Conservation (phyloP, 306 rosid genomes). For the Quillaja saponaria region DNA sequence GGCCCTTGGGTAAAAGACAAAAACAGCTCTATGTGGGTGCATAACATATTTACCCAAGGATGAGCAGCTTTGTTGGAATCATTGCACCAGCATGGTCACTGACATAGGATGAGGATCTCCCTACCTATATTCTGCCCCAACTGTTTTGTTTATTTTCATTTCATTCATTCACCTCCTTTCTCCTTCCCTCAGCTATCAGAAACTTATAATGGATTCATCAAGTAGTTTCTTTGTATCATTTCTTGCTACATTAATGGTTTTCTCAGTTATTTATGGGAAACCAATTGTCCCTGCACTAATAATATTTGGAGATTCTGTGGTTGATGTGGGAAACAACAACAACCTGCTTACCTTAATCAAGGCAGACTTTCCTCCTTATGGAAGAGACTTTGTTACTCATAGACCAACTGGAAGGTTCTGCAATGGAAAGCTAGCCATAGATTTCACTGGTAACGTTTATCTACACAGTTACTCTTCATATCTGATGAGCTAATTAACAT, state of each 20-base stretch:
- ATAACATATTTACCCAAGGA: slow-evolving; percentile 4
- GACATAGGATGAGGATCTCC: neutral
- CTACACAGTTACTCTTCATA: neutral
- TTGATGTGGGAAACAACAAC: slow-evolving; percentile 65
- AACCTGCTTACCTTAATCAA: slow-evolving; percentile 44
- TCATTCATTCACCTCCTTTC: neutral
- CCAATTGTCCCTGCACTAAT: slow-evolving; percentile 65
- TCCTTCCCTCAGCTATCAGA: neutral
- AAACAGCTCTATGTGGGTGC: slow-evolving; percentile 12
- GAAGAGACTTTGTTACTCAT: slow-evolving; percentile 63
- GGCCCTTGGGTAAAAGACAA: too few relatives aligned
- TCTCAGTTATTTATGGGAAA: slow-evolving; percentile 34
- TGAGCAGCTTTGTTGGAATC: slow-evolving; percentile 25
- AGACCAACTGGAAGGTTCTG: slow-evolving; percentile 69
- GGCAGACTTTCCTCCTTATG: slow-evolving; percentile 66
- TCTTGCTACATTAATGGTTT: slow-evolving; percentile 30
- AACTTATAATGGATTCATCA: slow-evolving; percentile 34
- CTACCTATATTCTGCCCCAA: slow-evolving; percentile 24
- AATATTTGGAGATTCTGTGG: slow-evolving; percentile 67
- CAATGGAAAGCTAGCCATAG: slow-evolving; percentile 65
- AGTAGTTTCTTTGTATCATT: slow-evolving; percentile 27
- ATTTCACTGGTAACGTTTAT: slow-evolving; percentile 51
- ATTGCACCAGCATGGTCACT: slow-evolving; percentile 4
- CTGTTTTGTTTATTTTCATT: slow-evolving; percentile 23
- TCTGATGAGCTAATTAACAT: neutral